Evolutionary conservation across 176 grass and related monocot species (phyloP), one percentile per base, ranked within the genome.

Genomic region (Tillandsia fasciculata): DNA sequence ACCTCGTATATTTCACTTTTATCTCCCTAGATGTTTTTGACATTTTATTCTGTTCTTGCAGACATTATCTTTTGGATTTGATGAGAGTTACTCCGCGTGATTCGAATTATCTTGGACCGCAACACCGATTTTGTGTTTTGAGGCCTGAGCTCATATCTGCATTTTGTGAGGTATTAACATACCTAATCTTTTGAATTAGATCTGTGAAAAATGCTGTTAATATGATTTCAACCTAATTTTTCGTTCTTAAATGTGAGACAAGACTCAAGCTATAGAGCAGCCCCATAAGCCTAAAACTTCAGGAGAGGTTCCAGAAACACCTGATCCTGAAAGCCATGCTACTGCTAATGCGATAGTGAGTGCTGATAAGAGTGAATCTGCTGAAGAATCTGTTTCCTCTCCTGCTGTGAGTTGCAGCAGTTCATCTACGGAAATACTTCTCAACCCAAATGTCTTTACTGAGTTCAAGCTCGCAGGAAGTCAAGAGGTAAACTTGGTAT

Each of bases 71-170:
- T 79, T 84, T 99, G 80, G 94, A 99, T 83, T 78, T 99, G 75
- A 99, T 99, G 94, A 88, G 94, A 83, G 94, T 99, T n/a, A 99
- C 94, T 74, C 94, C 94, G 49, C 84, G 94, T 65, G 94, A 99
- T 85, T 87, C 90, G 75, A 99, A 99, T 74, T 99, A 90, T 74
- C 81, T 83, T 75, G 94, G 94, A 86, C 75, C 84, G 72, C 84
- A 85, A 50, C 78, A 93, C 49, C 86, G 90, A n/a, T 99, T 99
- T 71, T 99, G 84, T 70, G 89, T 93, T 10, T 83, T 99, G 80
- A 84, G 94, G 68, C 89, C 94, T 6, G 94, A 99, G 76, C 94
- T 99, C 49, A 76, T 93, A 76, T 73, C 84, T 68, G 82, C 90
- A 70, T 99, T 93, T 82, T 77, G 82, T 82, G 84, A 93, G 84